Base-by-base conservation (phyloP, 768 basidiomycete genomes). In the Auriscalpium microsporum region DNA sequence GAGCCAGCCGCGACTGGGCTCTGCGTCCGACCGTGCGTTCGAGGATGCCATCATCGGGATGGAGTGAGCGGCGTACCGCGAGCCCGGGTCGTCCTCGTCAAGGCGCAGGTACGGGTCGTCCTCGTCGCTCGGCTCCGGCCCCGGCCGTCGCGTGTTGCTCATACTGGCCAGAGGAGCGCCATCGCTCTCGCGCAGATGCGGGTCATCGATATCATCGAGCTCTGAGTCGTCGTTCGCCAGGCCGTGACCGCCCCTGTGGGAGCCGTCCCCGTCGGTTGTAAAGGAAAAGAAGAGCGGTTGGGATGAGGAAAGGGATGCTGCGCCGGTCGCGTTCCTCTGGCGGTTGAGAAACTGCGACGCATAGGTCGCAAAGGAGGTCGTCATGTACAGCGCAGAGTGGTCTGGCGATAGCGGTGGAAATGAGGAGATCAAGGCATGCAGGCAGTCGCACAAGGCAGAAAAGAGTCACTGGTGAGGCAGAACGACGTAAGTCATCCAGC, bases 241-340 rank as follows among this genome's bases (percentile, higher is more conserved):
- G 21, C 17, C 40, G 34, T 58, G 68, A 64, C 74, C 70, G 57
- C 76, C 80, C 62, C 72, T 71, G 67, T 78, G 77, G 56, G 75
- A 82, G 3, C 56, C 56, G 53, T 78, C 86, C 53, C 83, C 77
- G 71, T 88, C 86, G 59, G 87, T 88, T 46, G 84, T 84, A 69
- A 91, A 90, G 17, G 89, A 91, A 76, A 87, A 92, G 76, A 92
- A 92, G 69, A 92, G 80, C 53, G 90, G 89, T 70, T 89, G 87
- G 38, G 74, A 75, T 40, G 82, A 83, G 19, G 81, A 77, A 63
- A 79, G 71, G 62, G 78, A 79, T 38, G 79, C 74, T 55, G 67
- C 63, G 33, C 38, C 53, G 19, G 51, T 33, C 19, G 59, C 65
- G 54, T 75, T 73, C 56, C 72, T 76, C 63, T 81, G 82, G 61